These are phyloP conservation scores for Eucalyptus curtisii DNA, from an alignment of 345 rosid genomes.

Conservation along the genomic window DNA sequence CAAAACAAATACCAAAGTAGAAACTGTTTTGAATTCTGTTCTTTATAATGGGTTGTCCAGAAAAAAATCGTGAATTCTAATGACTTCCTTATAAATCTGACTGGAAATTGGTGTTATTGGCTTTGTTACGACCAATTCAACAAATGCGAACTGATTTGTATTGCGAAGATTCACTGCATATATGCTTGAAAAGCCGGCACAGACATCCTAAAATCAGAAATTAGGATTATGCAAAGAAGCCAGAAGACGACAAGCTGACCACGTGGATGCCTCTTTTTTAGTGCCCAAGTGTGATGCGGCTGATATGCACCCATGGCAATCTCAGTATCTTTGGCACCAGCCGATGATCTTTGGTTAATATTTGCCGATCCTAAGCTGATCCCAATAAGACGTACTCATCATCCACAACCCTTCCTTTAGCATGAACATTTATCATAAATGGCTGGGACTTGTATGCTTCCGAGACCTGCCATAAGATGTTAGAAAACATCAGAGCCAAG, in stretches of 20 bases:
- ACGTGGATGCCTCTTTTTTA: conserved; percentile 47
- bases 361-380: conserved; percentile 96
- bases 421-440: conserved; percentile 90
- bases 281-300: conserved; percentile 70
- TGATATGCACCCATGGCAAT: conserved; percentile 97
- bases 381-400: conserved; percentile 87
- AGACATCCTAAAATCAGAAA: not conserved
- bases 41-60: not conserved
- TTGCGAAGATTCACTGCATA: not conserved
- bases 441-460: conserved; percentile 31
- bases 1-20: not conserved
- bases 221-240: not conserved
- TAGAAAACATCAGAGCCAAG: not conserved
- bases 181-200: not conserved
- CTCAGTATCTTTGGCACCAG: conserved; percentile 87
- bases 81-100: not conserved
- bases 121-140: not conserved
- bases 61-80: not conserved
- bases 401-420: conserved; percentile 90
- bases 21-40: not conserved
- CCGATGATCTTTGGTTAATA: conserved; percentile 94
- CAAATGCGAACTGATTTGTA: not conserved
- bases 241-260: conserved; percentile 52
- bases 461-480: conserved; percentile 24
- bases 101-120: not conserved